Evolutionary conservation across 2,329 filamentous ascomycete genomes (phyloP).

Genomic region (Mollisiaceae sp.): DNA sequence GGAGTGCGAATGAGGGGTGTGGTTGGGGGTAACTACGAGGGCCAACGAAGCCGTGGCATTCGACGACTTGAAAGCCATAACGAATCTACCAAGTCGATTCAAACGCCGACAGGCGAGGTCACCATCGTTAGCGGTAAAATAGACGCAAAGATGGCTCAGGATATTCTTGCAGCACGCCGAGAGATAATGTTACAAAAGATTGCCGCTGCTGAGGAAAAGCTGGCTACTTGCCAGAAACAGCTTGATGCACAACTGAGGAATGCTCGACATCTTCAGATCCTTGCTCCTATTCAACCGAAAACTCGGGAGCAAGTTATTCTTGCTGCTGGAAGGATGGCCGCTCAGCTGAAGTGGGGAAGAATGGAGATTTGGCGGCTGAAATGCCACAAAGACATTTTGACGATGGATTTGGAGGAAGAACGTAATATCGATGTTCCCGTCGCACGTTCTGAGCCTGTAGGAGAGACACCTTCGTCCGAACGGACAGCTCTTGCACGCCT

Average conservation of each 20-base stretch:
- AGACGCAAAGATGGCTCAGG: conserved; percentile 81
- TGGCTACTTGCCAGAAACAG: conserved; percentile 74
- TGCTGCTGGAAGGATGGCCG: conserved; percentile 82
- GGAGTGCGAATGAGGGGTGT: conserved; percentile 90
- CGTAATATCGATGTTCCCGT: conserved; percentile 35
- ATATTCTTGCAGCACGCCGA: conserved; percentile 81
- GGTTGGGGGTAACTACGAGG: conserved; percentile 83
- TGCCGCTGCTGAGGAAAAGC: conserved; percentile 78
- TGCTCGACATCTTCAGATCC: conserved; percentile 84
- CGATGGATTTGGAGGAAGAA: conserved; percentile 86
- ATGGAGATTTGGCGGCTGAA: conserved; percentile 92
- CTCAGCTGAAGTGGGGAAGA: conserved; percentile 91
- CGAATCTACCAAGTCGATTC: conserved; percentile 62
- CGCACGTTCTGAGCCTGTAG: conserved; percentile 23
- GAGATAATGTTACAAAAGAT: conserved; percentile 87
- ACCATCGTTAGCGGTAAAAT: conserved; percentile 75
- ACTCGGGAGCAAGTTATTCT: conserved; percentile 86
- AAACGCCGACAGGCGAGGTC: conserved; percentile 75
- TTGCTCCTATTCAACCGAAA: conserved; percentile 90
- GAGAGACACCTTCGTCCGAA: conserved; percentile 35
- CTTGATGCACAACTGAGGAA: conserved; percentile 86
- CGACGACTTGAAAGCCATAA: conserved; percentile 63
- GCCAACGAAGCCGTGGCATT: conserved; percentile 75
- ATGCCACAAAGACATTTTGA: conserved; percentile 87
- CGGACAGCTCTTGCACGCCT: conserved; percentile 41